Base-by-base conservation (phyloP, 805 yeast species). In the Cyberlindnera xishuangbannaensis region DNA sequence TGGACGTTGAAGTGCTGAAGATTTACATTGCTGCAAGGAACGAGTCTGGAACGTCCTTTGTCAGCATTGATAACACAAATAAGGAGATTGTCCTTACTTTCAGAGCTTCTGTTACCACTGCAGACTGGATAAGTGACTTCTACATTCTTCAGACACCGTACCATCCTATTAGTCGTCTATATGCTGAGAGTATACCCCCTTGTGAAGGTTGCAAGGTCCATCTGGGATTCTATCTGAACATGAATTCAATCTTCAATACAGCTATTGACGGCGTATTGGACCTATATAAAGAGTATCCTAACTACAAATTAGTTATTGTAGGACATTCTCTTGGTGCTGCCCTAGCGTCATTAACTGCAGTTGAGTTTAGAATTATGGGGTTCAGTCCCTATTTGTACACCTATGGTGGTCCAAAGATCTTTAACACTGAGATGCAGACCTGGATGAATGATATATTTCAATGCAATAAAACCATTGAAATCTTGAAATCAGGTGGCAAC, bases 261-360 rank as follows among this genome's bases (percentile, higher is more conserved):
- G 29, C 48, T 15, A 20, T 48, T 7, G 16, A 27, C 12, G 37
- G 37, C 1, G 59, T 77, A 3, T 50, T 61, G n/a, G 43, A 45
- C 2, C 43, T 73, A 10, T 53, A 58, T 21, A 29, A 47, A 2
- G 41, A 59, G 14, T 52, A 70, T 45, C 76, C 78, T 0, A 64
- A 64, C 22, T 79, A 74, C 51, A 54, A 61, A 15, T 39, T 81
- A 12, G 65, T 73, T 3, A 62, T 79, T 2, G 60, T 75, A 1
- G 94, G 95, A 0, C 94, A 83, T 58, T 83, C 94, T 0, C 59
- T 83, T 30, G 88, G 88, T 2, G 94, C 77, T 2, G 87, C 90
- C 0, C 50, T 81, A 25, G 80, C 88, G 1, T 55, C 67, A 2
- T 59, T 83, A 25, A 64, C 73, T 12, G 90, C 82, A 0, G 65